These are phyloP conservation scores for Starmerella apis DNA, from an alignment of 805 yeast genomes.

Conservation along the genomic window DNA sequence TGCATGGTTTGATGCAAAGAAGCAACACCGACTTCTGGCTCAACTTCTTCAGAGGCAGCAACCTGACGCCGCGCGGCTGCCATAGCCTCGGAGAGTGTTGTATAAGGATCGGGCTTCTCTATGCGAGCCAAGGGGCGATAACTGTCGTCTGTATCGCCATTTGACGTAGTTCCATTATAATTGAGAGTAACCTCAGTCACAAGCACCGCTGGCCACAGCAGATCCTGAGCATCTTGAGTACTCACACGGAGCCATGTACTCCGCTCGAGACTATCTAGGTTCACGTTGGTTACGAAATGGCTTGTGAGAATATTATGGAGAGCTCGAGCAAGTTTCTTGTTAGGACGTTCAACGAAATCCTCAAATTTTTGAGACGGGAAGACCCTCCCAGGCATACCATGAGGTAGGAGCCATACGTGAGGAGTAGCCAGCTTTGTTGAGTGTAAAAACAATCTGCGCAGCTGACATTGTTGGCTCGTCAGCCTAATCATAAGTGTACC, in stretches of 20 bases:
- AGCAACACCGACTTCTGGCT: slow-evolving; percentile 2
- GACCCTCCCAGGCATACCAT: slow-evolving; percentile 20
- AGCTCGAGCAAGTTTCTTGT: slow-evolving; percentile 19
- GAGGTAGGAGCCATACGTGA: slow-evolving; percentile 25
- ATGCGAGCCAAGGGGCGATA: slow-evolving; percentile 15
- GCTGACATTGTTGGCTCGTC: slow-evolving; percentile 12
- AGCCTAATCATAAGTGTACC: slow-evolving; percentile 21
- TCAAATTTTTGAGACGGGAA: slow-evolving; percentile 12
- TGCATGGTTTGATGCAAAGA: slow-evolving; percentile 10
- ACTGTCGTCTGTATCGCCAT: not conserved
- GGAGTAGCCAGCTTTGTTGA: slow-evolving; percentile 12
- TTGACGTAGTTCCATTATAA: not conserved
- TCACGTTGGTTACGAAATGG: slow-evolving; percentile 11
- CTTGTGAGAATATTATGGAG: slow-evolving; percentile 12
- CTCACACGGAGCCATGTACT: slow-evolving; percentile 24
- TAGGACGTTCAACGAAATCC: slow-evolving; percentile 19
- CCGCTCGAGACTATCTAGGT: slow-evolving; percentile 14
- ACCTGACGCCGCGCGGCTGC: slow-evolving; percentile 9
- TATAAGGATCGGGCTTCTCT: slow-evolving; percentile 14
- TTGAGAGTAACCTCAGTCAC: slow-evolving; percentile 14
- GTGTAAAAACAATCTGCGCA: slow-evolving; percentile 14
- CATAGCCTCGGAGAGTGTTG: slow-evolving; percentile 18
- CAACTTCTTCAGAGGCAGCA: not conserved
- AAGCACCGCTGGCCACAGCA: slow-evolving; percentile 25
- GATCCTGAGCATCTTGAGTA: slow-evolving; percentile 17